Percentiles rank a stretch among this genome's conserved stretches.
These are phyloP conservation scores for Aspergillus luchuensis DNA, from an alignment of 2,329 filamentous ascomycete species.

Conservation along the genomic window DNA sequence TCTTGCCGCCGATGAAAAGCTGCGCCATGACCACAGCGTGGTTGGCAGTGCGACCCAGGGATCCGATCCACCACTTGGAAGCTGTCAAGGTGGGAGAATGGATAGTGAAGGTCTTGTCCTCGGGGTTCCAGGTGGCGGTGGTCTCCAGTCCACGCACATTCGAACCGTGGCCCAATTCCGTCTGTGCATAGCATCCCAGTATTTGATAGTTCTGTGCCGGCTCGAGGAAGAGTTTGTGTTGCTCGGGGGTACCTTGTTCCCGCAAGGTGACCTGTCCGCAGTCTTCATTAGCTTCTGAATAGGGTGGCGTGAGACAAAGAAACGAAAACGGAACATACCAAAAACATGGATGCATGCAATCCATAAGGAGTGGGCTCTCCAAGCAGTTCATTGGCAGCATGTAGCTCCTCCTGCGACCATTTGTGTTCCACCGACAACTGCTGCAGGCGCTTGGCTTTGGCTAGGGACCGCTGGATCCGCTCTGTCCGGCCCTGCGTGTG, in stretches of 20 bases:
- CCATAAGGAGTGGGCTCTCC: slow-evolving; percentile 74
- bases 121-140: slow-evolving; percentile 70
- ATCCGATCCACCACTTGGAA: slow-evolving; percentile 85
- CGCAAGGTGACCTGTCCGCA: slow-evolving; percentile 61
- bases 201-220: slow-evolving; percentile 69
- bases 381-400: slow-evolving; percentile 67
- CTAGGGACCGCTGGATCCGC: slow-evolving; percentile 69
- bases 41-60: slow-evolving; percentile 73
- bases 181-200: slow-evolving; percentile 80
- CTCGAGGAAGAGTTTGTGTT: slow-evolving; percentile 72
- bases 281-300: slow-evolving; percentile 14
- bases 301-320: neutral
- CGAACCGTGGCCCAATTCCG: slow-evolving; percentile 75
- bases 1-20: slow-evolving; percentile 67
- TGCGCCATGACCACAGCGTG: slow-evolving; percentile 79
- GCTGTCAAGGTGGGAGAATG: slow-evolving; percentile 74
- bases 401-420: slow-evolving; percentile 67
- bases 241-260: slow-evolving; percentile 72
- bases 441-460: slow-evolving; percentile 68
- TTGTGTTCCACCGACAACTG: slow-evolving; percentile 67
- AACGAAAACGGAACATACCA: slow-evolving; percentile 47
- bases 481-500: slow-evolving; percentile 72
- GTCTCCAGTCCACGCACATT: slow-evolving; percentile 75
- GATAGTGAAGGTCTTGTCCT: slow-evolving; percentile 73
- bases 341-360: slow-evolving; percentile 71